Evolutionary conservation across 1,284 basidiomycete genomes (phyloP).

Genomic region (Trametes versicolor): DNA sequence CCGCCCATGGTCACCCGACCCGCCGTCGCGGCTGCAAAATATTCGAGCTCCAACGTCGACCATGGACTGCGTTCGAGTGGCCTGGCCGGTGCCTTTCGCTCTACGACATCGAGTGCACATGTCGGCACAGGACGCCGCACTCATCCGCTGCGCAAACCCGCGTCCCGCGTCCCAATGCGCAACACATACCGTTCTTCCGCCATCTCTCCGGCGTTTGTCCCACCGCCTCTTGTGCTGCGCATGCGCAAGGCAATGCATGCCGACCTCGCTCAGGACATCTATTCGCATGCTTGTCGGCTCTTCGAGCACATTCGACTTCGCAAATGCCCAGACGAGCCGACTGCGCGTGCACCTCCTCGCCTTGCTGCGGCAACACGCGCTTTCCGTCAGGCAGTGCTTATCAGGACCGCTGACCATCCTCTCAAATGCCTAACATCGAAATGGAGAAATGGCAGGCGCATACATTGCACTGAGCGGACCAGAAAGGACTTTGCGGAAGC

Average conservation of each 20-base stretch:
- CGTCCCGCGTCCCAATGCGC: neutral
- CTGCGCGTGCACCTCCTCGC: constrained; percentile 3
- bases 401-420: neutral
- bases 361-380: constrained; percentile 5
- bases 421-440: neutral
- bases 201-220: neutral
- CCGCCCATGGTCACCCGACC: no score
- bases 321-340: neutral
- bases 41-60: neutral
- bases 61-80: no score
- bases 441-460: no score
- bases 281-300: constrained; percentile 2
- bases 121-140: neutral
- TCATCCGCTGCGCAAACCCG: neutral
- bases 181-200: neutral
- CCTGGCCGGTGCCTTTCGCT: no score
- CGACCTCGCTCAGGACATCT: neutral
- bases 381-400: neutral
- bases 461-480: no score
- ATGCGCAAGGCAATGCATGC: constrained; percentile 12
- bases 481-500: no score
- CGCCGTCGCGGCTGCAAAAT: no score
- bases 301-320: neutral
- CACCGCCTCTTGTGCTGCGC: constrained; percentile 10
- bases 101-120: neutral